These are phyloP conservation scores for Leishmania gerbilli DNA, from an alignment of 208 protist genomes.

Conservation along the genomic window DNA sequence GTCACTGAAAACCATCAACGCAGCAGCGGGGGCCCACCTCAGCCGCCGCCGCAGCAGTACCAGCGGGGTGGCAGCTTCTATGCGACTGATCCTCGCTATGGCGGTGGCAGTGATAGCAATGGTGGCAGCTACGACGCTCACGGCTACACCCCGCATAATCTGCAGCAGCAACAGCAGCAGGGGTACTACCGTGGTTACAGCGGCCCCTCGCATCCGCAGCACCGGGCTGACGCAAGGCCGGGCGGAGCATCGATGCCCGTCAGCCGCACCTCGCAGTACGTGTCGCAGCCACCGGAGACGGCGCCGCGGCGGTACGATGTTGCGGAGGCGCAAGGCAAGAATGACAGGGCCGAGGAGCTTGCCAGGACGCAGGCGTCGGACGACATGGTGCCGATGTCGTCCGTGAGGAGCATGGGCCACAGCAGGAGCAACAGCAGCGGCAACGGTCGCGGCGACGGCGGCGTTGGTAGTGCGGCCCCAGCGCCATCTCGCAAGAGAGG, in stretches of 20 bases:
- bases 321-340: background rate
- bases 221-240: background rate
- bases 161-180: conserved; percentile 1
- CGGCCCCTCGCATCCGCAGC: background rate
- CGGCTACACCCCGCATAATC: background rate
- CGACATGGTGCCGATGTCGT: background rate
- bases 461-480: conserved; percentile 6
- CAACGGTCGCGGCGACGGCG: background rate
- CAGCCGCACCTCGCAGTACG: conserved; percentile 1
- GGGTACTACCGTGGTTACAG: background rate
- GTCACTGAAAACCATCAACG: background rate
- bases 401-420: background rate
- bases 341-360: background rate
- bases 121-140: background rate
- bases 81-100: background rate
- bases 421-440: conserved; percentile 16
- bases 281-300: background rate
- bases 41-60: background rate
- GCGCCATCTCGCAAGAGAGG: conserved; percentile 17
- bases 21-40: background rate
- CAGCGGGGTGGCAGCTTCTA: conserved; percentile 3
- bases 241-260: background rate
- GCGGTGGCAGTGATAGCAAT: background rate
- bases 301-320: background rate
- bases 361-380: background rate